Conservation (phyloP, 352 stramenopile species). For the Phytopythium helicoides region DNA sequence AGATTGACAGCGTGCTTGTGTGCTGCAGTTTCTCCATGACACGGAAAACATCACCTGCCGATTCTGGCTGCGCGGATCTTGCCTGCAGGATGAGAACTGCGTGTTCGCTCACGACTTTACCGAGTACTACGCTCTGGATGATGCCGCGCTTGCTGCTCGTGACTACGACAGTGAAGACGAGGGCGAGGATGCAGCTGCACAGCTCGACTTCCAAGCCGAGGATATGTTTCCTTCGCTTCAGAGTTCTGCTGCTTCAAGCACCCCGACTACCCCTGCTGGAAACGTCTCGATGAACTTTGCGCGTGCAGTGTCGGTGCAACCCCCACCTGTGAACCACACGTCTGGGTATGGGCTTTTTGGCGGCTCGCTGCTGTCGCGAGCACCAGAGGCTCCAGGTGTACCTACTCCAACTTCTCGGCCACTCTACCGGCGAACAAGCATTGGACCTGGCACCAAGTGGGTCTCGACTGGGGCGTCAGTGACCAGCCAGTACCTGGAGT, state of each 20-base stretch:
- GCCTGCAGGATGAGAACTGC: constrained; percentile 73
- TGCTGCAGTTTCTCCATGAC: constrained; percentile 77
- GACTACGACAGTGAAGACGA: constrained; percentile 84
- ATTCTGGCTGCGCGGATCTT: constrained; percentile 82
- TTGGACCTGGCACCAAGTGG: constrained; percentile 44
- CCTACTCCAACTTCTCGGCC: constrained; percentile 23
- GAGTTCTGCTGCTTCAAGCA: constrained; percentile 12
- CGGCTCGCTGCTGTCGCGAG: constrained; percentile 11
- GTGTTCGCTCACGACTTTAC: constrained; percentile 83
- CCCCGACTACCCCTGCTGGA: not conserved
- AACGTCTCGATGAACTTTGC: constrained; percentile 78
- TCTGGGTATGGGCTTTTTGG: constrained; percentile 14
- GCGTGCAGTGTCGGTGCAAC: constrained; percentile 64
- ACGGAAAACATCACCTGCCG: constrained; percentile 82
- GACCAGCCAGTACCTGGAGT: constrained; percentile 65
- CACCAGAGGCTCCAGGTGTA: constrained; percentile 1
- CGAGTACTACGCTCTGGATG: constrained; percentile 69
- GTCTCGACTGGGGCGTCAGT: constrained; percentile 60
- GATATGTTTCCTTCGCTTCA: constrained; percentile 81
- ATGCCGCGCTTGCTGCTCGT: constrained; percentile 28
- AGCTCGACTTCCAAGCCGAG: constrained; percentile 64
- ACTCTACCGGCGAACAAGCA: constrained; percentile 57
- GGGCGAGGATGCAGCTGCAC: constrained; percentile 32
- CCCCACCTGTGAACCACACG: constrained; percentile 7
- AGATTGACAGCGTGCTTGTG: no score